phyloP scores from a whole-genome alignment of 2,329 filamentous ascomycete species.

The Aspergillus ustus region DNA sequence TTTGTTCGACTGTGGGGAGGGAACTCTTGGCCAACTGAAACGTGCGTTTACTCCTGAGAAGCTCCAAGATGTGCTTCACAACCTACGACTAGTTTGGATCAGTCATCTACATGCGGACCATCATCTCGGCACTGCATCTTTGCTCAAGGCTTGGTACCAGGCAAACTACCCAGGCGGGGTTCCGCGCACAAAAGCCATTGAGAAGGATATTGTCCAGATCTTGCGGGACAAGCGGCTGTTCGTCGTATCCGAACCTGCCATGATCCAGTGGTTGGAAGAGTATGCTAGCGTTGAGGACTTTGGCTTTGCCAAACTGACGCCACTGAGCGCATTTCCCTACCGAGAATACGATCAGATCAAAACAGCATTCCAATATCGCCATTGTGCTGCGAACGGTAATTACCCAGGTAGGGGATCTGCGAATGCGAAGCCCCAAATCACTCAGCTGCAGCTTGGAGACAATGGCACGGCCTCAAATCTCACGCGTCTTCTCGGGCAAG shows the following conservation, averaged over 20 bases:
- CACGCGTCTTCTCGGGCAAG: conserved; percentile 49
- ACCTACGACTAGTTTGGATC: conserved; percentile 85
- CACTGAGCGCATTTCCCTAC: conserved; percentile 48
- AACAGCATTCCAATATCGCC: conserved; percentile 36
- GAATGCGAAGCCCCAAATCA: conserved; percentile 22
- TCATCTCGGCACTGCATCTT: conserved; percentile 79
- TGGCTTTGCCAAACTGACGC: conserved; percentile 64
- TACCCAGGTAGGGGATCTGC: conserved; percentile 25
- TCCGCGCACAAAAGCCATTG: conserved; percentile 45
- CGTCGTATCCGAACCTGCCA: conserved; percentile 71
- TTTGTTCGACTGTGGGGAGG: conserved; percentile 89
- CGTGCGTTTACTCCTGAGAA: conserved; percentile 71
- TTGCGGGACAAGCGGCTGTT: conserved; percentile 56
- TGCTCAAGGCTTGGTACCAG: conserved; percentile 81
- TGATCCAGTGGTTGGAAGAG: conserved; percentile 78
- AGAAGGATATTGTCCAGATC: conserved; percentile 41
- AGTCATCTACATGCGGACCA: conserved; percentile 97
- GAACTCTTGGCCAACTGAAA: conserved; percentile 83
- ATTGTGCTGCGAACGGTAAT: conserved; percentile 33
- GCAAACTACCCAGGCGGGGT: conserved; percentile 54
- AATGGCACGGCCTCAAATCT: conserved; percentile 33
- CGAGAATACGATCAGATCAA: conserved; percentile 23
- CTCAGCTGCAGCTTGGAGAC: conserved; percentile 29
- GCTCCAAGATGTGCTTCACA: conserved; percentile 71
- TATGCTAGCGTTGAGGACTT: conserved; percentile 78